Conservation (phyloP, 2,329 filamentous ascomycete species). For the Arthroderma sp. region DNA sequence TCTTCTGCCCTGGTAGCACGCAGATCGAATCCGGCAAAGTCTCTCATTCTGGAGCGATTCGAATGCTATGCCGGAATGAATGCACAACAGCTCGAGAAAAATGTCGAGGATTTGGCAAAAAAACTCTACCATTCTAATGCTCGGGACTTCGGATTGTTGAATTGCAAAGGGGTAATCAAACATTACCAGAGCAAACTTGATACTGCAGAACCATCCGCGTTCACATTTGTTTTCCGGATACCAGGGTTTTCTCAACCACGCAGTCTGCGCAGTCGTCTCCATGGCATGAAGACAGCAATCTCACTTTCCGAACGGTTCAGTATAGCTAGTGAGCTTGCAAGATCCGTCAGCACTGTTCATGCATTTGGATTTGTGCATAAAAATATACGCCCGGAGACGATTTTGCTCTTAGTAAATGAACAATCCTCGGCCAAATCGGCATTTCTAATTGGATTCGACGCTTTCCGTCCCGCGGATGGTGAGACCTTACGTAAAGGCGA, state of each 20-base stretch:
- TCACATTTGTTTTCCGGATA: not conserved
- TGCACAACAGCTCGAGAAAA: conserved; percentile 6
- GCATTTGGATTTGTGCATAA: conserved; percentile 18
- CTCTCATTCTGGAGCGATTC: too few relatives aligned
- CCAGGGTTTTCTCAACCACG: not conserved
- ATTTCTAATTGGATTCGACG: conserved; percentile 34
- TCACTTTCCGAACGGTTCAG: conserved; percentile 4
- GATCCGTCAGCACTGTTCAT: conserved; percentile 15
- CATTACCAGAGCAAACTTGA: too few relatives aligned
- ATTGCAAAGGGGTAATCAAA: conserved; percentile 12
- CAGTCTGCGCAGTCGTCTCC: too few relatives aligned
- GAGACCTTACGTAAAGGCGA: conserved; percentile 24
- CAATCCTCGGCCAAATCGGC: too few relatives aligned
- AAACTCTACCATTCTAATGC: conserved; percentile 12
- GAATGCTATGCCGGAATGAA: not conserved
- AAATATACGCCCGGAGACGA: conserved; percentile 21
- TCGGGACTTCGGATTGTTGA: conserved; percentile 11
- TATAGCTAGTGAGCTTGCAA: conserved; percentile 14
- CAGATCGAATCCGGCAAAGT: too few relatives aligned
- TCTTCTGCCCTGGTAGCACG: not conserved
- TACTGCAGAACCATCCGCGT: not conserved
- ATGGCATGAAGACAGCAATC: too few relatives aligned
- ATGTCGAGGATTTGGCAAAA: conserved; percentile 12
- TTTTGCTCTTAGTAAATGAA: conserved; percentile 12
- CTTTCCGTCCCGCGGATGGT: conserved; percentile 24